Evolutionary conservation across 352 stramenopile genomes (phyloP), one percentile per base, ranked within the genome.

Genomic region (Phytophthora colocasiae): DNA sequence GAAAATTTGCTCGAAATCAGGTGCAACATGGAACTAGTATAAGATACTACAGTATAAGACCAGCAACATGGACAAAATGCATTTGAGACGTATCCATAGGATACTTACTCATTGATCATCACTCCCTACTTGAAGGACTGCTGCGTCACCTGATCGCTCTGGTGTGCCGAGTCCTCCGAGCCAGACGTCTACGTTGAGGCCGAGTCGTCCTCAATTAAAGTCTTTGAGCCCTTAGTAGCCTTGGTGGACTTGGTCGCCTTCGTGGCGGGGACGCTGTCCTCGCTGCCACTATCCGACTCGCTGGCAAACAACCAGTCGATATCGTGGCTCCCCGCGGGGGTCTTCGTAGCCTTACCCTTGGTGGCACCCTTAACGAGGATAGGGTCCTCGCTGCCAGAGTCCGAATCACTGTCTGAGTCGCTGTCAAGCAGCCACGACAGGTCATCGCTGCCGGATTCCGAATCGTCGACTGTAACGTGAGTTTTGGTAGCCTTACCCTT

Each of bases 1-100:
- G 31, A 39, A 44, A 15, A 32, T 31, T 66, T 66, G 48, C 32
- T 60, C 49, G 51, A 66, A 58, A 66, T 57, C 49, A 61, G 58
- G 41, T 43, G 14, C 50, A 62, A 46, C 36, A 19, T 19, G 14
- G 38, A 43, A 22, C 19, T 19, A 1, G 19, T 19, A 19, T 19
- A 19, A 19, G 19, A 19, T 19, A 19, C 19, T 19, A 19, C 19
- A 19, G 19, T 19, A 19, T 19, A 19, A 19, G 19, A 19, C 22
- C 22, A 22, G 14, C 50, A 62, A 46, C 36, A 19, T 19, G 14
- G 38, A 43, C 38, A 29, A 55, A 40, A 56, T 56, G 49, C 24
- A 45, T 56, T 46, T n/a, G 26, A 17, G 12, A 34, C 12, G 24
- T 17, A 15, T 36, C 22, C 9, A 34, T 36, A 26, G 43, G 17